Percentiles rank a stretch among this genome's conserved stretches.
These are phyloP conservation scores for Mariannaea elegans DNA, from an alignment of 2,329 filamentous ascomycete genomes.

Conservation along the genomic window DNA sequence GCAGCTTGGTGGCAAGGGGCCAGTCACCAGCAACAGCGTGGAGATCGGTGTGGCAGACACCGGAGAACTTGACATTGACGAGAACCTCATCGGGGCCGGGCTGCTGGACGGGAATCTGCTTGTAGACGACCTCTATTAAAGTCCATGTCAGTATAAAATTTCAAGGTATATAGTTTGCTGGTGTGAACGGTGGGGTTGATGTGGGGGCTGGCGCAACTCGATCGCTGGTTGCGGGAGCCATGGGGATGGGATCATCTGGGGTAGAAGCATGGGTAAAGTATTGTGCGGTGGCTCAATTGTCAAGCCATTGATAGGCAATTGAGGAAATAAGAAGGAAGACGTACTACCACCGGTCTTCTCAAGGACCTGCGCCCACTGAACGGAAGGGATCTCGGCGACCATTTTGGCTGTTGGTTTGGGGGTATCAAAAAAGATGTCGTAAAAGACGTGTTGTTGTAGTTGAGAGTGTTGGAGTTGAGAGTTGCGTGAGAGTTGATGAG, in stretches of 20 bases:
- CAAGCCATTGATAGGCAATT: slow-evolving; percentile 2
- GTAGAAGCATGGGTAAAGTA: slow-evolving; percentile 1
- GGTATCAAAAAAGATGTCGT: slow-evolving; percentile 35
- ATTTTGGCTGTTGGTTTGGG: slow-evolving; percentile 38
- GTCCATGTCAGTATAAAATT: slow-evolving; percentile 25
- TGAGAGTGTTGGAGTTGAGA: slow-evolving; percentile 31
- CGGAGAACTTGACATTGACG: slow-evolving; percentile 88
- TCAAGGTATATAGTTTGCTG: slow-evolving; percentile 1
- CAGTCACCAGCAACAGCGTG: slow-evolving; percentile 88
- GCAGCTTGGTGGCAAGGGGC: slow-evolving; percentile 84
- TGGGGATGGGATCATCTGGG: slow-evolving; percentile 9
- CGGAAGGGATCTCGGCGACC: slow-evolving; percentile 70
- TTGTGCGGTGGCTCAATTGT: slow-evolving; percentile 14
- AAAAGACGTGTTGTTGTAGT: slow-evolving; percentile 30
- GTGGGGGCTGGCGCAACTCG: slow-evolving; percentile 28
- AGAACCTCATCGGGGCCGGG: slow-evolving; percentile 92
- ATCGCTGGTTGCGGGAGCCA: slow-evolving; percentile 22
- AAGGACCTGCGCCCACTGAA: slow-evolving; percentile 92
- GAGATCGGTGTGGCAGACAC: slow-evolving; percentile 89
- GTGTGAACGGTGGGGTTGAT: slow-evolving; percentile 28
- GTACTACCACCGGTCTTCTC: slow-evolving; percentile 79
- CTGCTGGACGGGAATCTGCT: slow-evolving; percentile 81
- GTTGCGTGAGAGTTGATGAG: slow-evolving; percentile 37
- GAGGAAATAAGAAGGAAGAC: slow-evolving; percentile 41
- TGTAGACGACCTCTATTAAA: slow-evolving; percentile 69